phyloP scores from a whole-genome alignment of 331 rosid species.

The Pyracantha coccinea region DNA sequence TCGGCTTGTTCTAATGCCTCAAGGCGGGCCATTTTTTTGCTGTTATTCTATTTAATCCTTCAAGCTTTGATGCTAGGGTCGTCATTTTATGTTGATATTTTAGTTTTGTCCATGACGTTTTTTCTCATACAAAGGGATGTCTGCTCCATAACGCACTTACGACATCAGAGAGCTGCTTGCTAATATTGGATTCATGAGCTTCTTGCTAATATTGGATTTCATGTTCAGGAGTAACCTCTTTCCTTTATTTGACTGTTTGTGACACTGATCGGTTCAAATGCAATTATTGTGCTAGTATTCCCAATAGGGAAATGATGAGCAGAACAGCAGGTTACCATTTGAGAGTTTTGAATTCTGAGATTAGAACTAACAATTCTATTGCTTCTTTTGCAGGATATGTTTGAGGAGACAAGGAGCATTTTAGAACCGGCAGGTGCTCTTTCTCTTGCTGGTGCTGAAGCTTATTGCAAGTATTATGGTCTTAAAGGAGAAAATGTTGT shows the following conservation, averaged over 20 bases:
- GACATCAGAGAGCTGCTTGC: background rate
- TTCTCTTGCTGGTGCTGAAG: slow-evolving; percentile 98
- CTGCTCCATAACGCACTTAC: background rate
- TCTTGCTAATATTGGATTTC: background rate
- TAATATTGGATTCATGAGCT: too few relatives aligned
- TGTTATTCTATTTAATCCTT: background rate
- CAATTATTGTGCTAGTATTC: background rate
- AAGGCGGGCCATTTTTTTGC: background rate
- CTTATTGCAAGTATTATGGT: slow-evolving; percentile 93
- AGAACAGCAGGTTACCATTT: background rate
- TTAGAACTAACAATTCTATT: background rate
- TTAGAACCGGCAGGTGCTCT: slow-evolving; percentile 99
- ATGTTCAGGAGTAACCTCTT: background rate
- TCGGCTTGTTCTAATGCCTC: background rate
- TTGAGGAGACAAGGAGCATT: slow-evolving; percentile 91
- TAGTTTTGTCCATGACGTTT: background rate
- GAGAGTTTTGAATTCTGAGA: background rate
- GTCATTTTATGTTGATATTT: background rate
- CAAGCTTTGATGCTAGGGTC: background rate
- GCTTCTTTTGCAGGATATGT: slow-evolving; percentile 69
- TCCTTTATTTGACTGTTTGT: background rate
- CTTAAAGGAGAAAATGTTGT: slow-evolving; percentile 74
- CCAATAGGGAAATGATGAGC: background rate
- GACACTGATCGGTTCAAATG: background rate
- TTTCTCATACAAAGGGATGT: background rate